These are phyloP conservation scores for Trifolium pratense DNA, from an alignment of 306 rosid species.

Conservation along the genomic window DNA sequence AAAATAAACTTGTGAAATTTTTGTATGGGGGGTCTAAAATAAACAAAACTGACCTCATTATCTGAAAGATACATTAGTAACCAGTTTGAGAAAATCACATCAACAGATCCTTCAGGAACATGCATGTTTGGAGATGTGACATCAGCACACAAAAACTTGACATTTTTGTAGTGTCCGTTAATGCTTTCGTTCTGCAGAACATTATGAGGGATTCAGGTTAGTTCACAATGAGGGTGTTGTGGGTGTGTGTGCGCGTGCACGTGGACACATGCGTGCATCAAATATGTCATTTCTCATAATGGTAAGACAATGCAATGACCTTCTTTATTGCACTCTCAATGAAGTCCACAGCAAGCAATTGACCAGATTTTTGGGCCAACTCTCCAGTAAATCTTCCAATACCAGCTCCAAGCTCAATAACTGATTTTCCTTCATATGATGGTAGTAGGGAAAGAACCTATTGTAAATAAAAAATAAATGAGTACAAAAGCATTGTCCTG, in stretches of 20 bases:
- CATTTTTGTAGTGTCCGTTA: constrained; percentile 83
- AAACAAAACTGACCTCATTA: constrained; percentile 63
- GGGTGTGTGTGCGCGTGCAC: neutral
- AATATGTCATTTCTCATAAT: constrained; percentile 6
- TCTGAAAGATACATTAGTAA: constrained; percentile 96
- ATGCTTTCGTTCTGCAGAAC: constrained; percentile 72
- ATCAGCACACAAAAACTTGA: constrained; percentile 86
- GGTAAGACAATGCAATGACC: constrained; percentile 49
- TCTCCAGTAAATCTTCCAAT: constrained; percentile 95
- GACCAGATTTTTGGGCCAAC: constrained; percentile 81
- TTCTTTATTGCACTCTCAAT: constrained; percentile 86
- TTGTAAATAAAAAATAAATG: constrained; percentile 23
- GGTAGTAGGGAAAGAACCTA: constrained; percentile 88
- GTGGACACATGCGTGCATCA: neutral
- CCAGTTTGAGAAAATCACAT: constrained; percentile 94
- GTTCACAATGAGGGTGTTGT: neutral
- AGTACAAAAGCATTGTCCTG: constrained; percentile 40
- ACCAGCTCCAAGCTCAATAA: constrained; percentile 94
- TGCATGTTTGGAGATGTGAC: constrained; percentile 76
- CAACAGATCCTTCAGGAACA: constrained; percentile 71
- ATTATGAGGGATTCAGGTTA: constrained; percentile 19
- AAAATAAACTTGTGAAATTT: constrained; percentile 9
- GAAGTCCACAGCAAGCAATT: constrained; percentile 85
- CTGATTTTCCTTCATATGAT: constrained; percentile 74
- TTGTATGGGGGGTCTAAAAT: neutral